Conservation (phyloP, 2,329 filamentous ascomycete genomes). For the Hypocreales sp. region DNA sequence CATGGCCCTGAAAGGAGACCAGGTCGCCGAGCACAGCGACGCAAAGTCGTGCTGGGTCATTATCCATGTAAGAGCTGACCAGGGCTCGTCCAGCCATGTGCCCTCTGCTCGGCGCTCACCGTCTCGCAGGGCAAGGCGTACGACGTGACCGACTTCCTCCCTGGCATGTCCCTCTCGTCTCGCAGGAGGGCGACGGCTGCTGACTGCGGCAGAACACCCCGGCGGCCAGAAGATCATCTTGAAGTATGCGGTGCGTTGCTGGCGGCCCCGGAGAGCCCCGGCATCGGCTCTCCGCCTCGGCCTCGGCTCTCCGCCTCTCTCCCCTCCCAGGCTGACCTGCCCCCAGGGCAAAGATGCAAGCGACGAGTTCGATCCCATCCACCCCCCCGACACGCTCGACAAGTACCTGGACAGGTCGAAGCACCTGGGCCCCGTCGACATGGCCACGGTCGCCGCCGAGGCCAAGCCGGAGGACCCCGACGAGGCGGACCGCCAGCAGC, state of each 20-base stretch:
- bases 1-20: conserved; percentile 33
- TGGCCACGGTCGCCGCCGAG: conserved; percentile 61
- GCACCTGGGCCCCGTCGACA: conserved; percentile 80
- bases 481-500: conserved; percentile 51
- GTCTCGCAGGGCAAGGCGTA: conserved; percentile 55
- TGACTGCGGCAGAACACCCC: conserved; percentile 50
- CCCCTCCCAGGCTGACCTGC: not conserved
- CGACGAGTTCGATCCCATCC: conserved; percentile 79
- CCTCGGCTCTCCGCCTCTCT: not conserved
- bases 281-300: no score
- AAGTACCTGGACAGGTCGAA: conserved; percentile 74
- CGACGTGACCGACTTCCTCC: conserved; percentile 81
- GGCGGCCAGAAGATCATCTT: conserved; percentile 87
- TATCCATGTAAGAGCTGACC: conserved; percentile 43
- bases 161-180: conserved; percentile 45
- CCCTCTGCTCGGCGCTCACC: not conserved
- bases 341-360: conserved; percentile 73
- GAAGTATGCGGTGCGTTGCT: conserved; percentile 60
- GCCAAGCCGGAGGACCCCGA: conserved; percentile 51
- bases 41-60: conserved; percentile 85
- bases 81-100: not conserved
- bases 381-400: conserved; percentile 73
- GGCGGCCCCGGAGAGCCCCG: no score
- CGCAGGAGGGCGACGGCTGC: no score
- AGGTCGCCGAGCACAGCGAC: conserved; percentile 57